Conservation (phyloP, 202 grass and related monocot genomes). For the Musa balbisiana region DNA sequence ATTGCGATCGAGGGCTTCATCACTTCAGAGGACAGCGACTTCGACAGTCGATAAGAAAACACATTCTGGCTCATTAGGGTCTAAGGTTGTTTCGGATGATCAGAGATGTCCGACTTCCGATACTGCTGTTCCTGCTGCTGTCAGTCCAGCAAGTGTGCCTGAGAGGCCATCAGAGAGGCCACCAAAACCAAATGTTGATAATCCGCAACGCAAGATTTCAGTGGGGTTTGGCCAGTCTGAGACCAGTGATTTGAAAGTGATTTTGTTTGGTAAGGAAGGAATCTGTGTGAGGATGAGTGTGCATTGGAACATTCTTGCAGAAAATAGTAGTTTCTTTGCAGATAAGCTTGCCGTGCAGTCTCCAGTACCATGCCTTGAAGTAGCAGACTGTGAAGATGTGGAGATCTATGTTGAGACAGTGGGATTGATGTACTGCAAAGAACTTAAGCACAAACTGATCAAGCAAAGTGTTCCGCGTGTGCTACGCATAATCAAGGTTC, state of each 20-base stretch:
- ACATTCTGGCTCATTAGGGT: constrained; percentile 34
- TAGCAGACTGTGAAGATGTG: constrained; percentile 84
- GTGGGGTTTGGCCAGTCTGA: constrained; percentile 78
- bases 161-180: constrained; percentile 34
- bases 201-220: constrained; percentile 51
- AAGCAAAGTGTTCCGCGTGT: constrained; percentile 75
- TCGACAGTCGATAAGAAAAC: constrained; percentile 45
- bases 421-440: constrained; percentile 85
- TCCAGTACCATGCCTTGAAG: constrained; percentile 43
- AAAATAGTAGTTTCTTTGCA: constrained; percentile 71
- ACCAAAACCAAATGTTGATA: constrained; percentile 22
- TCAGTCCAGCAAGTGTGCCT: constrained; percentile 24
- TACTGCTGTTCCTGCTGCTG: neutral
- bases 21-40: constrained; percentile 40
- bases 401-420: constrained; percentile 87
- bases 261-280: constrained; percentile 71
- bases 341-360: constrained; percentile 56
- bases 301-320: constrained; percentile 58
- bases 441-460: constrained; percentile 69
- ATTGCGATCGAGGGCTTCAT: constrained; percentile 48
- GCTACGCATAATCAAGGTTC: constrained; percentile 79
- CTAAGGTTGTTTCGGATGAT: constrained; percentile 41
- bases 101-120: constrained; percentile 27
- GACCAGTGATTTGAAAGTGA: constrained; percentile 66
- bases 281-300: constrained; percentile 75